These are phyloP conservation scores for Arachis stenosperma DNA, from an alignment of 306 rosid species.

Conservation along the genomic window DNA sequence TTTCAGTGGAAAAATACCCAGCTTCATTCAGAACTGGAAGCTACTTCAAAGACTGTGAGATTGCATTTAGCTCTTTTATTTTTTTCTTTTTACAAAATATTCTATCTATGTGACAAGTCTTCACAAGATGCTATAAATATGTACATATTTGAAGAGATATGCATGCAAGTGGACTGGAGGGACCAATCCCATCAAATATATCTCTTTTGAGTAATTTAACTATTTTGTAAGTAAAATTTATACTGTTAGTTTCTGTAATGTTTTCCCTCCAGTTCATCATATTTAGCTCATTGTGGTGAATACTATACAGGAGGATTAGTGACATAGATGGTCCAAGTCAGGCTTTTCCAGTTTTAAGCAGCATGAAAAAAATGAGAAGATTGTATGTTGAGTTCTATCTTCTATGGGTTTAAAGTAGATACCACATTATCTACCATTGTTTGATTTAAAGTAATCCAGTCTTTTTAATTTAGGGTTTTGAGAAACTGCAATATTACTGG, in stretches of 20 bases:
- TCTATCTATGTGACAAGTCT: constrained; percentile 23
- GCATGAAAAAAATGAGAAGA: constrained; percentile 47
- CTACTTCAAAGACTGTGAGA: constrained; percentile 73
- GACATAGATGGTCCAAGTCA: constrained; percentile 74
- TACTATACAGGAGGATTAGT: constrained; percentile 68
- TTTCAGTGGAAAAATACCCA: constrained; percentile 72
- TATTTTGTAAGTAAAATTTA: constrained; percentile 62
- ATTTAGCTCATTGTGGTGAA: constrained; percentile 23
- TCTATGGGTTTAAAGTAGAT: constrained; percentile 7
- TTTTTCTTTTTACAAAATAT: constrained; percentile 15
- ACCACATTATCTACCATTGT: constrained; percentile 23
- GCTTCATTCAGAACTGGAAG: constrained; percentile 74
- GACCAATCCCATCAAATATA: constrained; percentile 75
- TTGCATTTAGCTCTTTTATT: constrained; percentile 31
- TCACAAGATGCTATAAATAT: not conserved
- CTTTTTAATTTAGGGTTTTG: constrained; percentile 60
- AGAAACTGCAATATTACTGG: constrained; percentile 86
- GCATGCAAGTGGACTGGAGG: constrained; percentile 87
- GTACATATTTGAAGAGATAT: constrained; percentile 64
- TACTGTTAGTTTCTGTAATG: not conserved
- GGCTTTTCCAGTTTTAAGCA: constrained; percentile 62
- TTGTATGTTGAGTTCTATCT: constrained; percentile 57
- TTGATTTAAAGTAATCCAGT: constrained; percentile 43
- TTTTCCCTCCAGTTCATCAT: constrained; percentile 8
- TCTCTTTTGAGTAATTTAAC: constrained; percentile 59